Evolutionary conservation across 306 rosid species (phyloP).

Genomic region (Quercus engelmannii): DNA sequence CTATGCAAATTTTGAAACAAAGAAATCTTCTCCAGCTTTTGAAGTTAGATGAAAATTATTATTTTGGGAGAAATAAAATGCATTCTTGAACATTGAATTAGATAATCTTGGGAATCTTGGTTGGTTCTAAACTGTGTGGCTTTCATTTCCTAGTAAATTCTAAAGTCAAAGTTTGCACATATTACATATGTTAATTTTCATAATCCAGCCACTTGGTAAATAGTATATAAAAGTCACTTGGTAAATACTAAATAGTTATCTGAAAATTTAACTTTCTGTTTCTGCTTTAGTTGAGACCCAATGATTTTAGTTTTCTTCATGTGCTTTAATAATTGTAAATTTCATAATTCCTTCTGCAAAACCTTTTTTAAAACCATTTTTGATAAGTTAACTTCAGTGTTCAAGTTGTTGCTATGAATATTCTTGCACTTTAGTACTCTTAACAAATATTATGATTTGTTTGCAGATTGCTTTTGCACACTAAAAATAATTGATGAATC

Average conservation of each 20-base stretch:
- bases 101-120: background rate
- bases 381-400: background rate
- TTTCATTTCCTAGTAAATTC: background rate
- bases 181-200: background rate
- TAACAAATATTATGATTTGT: slow-evolving; percentile 12
- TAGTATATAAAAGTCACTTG: too few species aligned
- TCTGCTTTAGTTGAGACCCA: background rate
- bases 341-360: too few species aligned
- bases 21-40: background rate
- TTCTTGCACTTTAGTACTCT: background rate
- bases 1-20: background rate
- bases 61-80: background rate
- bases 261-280: background rate
- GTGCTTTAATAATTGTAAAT: too few species aligned
- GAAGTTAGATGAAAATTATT: background rate
- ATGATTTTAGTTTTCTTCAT: too few species aligned
- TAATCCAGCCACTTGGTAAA: too few species aligned
- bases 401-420: background rate
- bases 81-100: background rate
- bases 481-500: slow-evolving; percentile 61
- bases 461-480: slow-evolving; percentile 52
- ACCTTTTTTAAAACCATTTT: too few species aligned
- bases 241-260: background rate
- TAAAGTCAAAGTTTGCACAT: background rate
- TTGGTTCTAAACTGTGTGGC: background rate